Conservation (phyloP, 2,329 filamentous ascomycete species). For the Sporothrix schenckii region DNA sequence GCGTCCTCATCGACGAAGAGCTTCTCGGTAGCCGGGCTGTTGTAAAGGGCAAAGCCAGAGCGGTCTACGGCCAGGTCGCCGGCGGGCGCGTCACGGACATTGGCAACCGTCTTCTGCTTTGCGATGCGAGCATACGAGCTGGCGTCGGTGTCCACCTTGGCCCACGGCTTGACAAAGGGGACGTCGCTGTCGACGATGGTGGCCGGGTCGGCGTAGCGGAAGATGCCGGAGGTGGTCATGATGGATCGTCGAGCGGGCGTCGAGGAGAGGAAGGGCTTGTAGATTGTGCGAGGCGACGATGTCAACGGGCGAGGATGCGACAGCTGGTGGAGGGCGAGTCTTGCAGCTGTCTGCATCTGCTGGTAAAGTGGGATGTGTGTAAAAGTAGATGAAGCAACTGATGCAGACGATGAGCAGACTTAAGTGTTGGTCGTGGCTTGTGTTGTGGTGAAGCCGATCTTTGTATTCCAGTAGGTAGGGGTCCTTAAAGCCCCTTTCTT, state of each 20-base stretch:
- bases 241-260: conserved; percentile 49
- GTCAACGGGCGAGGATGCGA: neutral
- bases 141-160: conserved; percentile 64
- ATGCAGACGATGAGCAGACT: no score
- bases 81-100: conserved; percentile 58
- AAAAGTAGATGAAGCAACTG: no score
- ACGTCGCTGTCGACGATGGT: conserved; percentile 45
- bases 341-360: conserved; percentile 9
- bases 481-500: neutral
- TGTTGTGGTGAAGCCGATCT: neutral
- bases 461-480: neutral
- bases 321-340: neutral
- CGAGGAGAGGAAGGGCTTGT: neutral
- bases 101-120: conserved; percentile 53
- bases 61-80: conserved; percentile 59
- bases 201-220: conserved; percentile 63
- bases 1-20: conserved; percentile 58
- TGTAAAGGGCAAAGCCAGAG: conserved; percentile 59
- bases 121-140: conserved; percentile 56
- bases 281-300: no score
- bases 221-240: conserved; percentile 43
- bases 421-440: no score
- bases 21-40: conserved; percentile 56
- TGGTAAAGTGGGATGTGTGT: neutral
- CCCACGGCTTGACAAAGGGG: conserved; percentile 58